These are phyloP conservation scores for Trichosporon asahii DNA, from an alignment of 1,284 basidiomycete genomes.

Conservation along the genomic window DNA sequence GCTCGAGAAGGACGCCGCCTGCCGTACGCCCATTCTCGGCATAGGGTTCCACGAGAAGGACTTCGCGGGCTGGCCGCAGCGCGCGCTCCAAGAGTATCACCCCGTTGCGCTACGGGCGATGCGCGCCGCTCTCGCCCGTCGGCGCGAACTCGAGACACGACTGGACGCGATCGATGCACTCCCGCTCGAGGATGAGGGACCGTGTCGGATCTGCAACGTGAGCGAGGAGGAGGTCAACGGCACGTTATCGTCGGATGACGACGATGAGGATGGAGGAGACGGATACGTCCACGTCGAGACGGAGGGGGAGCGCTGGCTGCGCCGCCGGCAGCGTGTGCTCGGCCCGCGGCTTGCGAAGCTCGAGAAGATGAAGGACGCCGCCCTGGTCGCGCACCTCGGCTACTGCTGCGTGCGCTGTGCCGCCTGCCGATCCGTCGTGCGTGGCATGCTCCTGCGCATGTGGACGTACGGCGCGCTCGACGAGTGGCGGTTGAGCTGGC, in stretches of 20 bases:
- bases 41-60: background rate
- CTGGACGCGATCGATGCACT: background rate
- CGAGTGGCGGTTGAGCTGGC: background rate
- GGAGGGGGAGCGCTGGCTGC: background rate
- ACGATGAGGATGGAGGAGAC: background rate
- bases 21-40: background rate
- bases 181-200: background rate
- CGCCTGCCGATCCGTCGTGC: background rate
- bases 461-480: background rate
- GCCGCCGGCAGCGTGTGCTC: background rate
- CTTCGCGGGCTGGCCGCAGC: background rate
- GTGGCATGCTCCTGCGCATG: background rate
- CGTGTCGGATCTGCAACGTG: background rate
- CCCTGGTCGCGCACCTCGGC: background rate
- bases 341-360: background rate
- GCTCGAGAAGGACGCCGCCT: background rate
- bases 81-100: background rate
- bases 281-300: conserved; percentile 6
- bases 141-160: background rate
- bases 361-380: background rate
- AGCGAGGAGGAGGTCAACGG: background rate
- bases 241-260: background rate
- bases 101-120: background rate
- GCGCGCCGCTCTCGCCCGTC: background rate
- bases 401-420: background rate